Evolutionary conservation across 2,329 filamentous ascomycete species (phyloP), one percentile per base, ranked within the genome.

Genomic region (Trichoderma atrobrunneum): DNA sequence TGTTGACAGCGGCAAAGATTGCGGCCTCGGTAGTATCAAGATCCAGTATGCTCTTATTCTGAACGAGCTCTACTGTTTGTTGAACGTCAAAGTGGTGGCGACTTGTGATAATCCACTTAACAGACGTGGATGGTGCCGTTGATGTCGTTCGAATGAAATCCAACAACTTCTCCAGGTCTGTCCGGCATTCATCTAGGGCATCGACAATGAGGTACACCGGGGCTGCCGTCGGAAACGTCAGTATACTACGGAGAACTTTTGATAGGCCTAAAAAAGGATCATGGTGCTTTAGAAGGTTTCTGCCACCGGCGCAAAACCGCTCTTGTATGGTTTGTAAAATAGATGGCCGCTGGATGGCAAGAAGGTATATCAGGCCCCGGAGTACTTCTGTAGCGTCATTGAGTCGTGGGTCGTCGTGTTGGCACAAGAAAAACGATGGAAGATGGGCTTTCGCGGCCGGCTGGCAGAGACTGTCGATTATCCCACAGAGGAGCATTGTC

Each of bases 151-250:
- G 57, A 54, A 85, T 79, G 16, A 84, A 74, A 0, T 80, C 59
- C 12, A 86, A 76, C 5, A 86, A 81, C 54, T 77, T 63, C 39
- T 54, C 72, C 84, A 86, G 26, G 21, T 57, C 48, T 3, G 24
- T 67, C 30, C 18, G 5, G 21, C 68, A 71, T 74, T 87, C 84
- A 69, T 87, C 84, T 0, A 87, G 81, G 1, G 83, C 85, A 76
- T 87, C 84, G 57, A 87, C 7, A 26, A 26, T 26, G 26, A 26
- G 26, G 26, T 26, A 26, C 26, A 26, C 26, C 26, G 26, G 26
- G 26, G 26, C 26, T 26, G 26, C 26, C 26, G 26, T 26, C 26
- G 26, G 26, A 26, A 26, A 26, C 26, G 26, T 26, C 26, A 26
- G 26, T 26, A 26, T 26, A 26, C 26, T 5, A 26, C 26, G 26